Conservation (phyloP, 257 asterid species). For the Rhazya stricta region DNA sequence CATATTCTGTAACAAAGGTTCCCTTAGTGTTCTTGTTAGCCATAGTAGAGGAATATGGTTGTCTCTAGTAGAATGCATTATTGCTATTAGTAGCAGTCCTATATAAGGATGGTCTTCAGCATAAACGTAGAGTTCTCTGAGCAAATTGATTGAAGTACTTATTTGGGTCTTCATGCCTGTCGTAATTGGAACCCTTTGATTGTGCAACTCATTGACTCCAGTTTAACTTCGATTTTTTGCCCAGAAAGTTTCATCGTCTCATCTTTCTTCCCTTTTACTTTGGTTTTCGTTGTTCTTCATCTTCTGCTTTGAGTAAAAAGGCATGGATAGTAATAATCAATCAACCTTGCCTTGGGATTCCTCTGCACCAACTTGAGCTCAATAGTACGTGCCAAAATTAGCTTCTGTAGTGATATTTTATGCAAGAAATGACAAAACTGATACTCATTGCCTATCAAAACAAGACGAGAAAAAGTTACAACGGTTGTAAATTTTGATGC, state of each 20-base stretch:
- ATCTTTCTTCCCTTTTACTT: not conserved
- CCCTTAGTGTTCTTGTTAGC: slow-evolving; percentile 29
- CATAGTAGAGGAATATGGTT: slow-evolving; percentile 21
- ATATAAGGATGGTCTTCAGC: slow-evolving; percentile 15
- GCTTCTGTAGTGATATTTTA: too few species aligned
- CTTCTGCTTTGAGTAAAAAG: not conserved
- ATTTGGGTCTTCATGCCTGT: slow-evolving; percentile 9
- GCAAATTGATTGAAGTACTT: slow-evolving; percentile 34
- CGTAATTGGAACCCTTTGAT: slow-evolving; percentile 17
- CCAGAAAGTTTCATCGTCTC: not conserved
- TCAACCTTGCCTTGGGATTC: not conserved
- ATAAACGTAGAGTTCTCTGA: slow-evolving; percentile 20
- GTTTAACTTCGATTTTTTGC: not conserved
- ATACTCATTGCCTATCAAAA: not conserved
- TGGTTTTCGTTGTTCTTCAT: not conserved
- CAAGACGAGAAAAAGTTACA: not conserved
- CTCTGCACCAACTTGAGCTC: not conserved
- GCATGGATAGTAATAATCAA: too few species aligned
- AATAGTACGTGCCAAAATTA: not conserved
- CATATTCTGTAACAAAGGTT: slow-evolving; percentile 33
- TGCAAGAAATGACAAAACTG: not conserved
- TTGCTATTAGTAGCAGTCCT: slow-evolving; percentile 22
- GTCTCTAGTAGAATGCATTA: slow-evolving; percentile 14
- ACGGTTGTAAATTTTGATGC: not conserved
- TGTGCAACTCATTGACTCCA: slow-evolving; percentile 7